These are phyloP conservation scores for Metschnikowia arizonensis DNA, from an alignment of 805 yeast species.

Conservation along the genomic window DNA sequence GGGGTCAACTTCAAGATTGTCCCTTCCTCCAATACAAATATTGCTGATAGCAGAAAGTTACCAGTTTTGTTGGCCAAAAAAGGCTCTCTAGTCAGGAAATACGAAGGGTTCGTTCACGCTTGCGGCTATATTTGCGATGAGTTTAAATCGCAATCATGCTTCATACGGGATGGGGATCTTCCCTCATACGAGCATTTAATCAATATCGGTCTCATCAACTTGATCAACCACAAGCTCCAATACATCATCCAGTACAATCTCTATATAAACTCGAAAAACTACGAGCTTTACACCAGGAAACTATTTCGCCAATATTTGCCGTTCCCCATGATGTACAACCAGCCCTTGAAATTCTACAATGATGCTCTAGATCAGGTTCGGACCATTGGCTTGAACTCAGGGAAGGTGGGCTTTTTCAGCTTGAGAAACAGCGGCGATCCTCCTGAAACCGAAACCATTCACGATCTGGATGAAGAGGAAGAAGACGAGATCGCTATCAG, in stretches of 20 bases:
- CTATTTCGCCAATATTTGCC: slow-evolving; percentile 51
- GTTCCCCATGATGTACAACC: slow-evolving; percentile 72
- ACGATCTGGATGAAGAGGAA: slow-evolving; percentile 19
- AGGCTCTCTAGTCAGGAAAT: slow-evolving; percentile 17
- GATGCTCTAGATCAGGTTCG: slow-evolving; percentile 33
- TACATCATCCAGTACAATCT: slow-evolving; percentile 54
- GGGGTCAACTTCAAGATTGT: slow-evolving; percentile 32
- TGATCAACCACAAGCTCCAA: slow-evolving; percentile 38
- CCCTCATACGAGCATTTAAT: slow-evolving; percentile 28
- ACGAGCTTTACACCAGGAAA: slow-evolving; percentile 56
- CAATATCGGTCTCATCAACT: slow-evolving; percentile 43
- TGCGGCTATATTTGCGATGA: slow-evolving; percentile 25
- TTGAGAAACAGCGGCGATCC: slow-evolving; percentile 20
- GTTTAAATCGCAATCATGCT: slow-evolving; percentile 12
- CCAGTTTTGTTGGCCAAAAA: slow-evolving; percentile 41
- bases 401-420: slow-evolving; percentile 29
- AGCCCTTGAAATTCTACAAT: slow-evolving; percentile 48
- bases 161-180: slow-evolving; percentile 13
- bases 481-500: slow-evolving; percentile 29
- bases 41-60: slow-evolving; percentile 45
- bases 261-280: slow-evolving; percentile 54
- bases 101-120: slow-evolving; percentile 42
- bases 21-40: slow-evolving; percentile 55
- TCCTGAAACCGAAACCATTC: slow-evolving; percentile 28
- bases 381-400: slow-evolving; percentile 27